Conservation (phyloP, 805 yeast species). For the Saturnispora ahearnii region DNA sequence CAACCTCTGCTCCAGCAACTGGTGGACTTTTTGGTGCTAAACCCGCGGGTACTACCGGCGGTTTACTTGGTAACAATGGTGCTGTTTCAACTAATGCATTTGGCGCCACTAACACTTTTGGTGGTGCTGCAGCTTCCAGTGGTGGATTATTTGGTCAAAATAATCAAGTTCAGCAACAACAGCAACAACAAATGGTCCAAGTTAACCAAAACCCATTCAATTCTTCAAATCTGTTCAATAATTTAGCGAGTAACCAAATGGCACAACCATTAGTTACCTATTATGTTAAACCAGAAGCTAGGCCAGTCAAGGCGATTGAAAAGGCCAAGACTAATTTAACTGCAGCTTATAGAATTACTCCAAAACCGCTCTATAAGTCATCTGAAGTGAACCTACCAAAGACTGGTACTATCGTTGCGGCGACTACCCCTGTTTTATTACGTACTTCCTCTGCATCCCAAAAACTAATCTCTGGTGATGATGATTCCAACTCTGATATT, state of each 20-base stretch:
- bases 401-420: constrained; percentile 20
- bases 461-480: constrained; percentile 2
- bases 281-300: constrained; percentile 42
- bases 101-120: constrained; percentile 27
- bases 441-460: constrained; percentile 1
- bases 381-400: constrained; percentile 17
- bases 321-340: constrained; percentile 55
- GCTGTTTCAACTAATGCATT: constrained; percentile 27
- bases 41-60: constrained; percentile 11
- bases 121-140: constrained; percentile 10
- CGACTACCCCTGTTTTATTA: constrained; percentile 14
- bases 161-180: constrained; percentile 14
- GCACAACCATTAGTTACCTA: constrained; percentile 31
- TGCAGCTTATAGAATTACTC: constrained; percentile 55
- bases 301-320: constrained; percentile 35
- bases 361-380: constrained; percentile 45
- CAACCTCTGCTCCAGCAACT: constrained; percentile 10
- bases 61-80: constrained; percentile 16
- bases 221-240: constrained; percentile 54
- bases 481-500: constrained; percentile 1
- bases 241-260: constrained; percentile 22
- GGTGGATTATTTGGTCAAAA: constrained; percentile 24
- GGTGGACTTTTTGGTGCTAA: constrained; percentile 13
- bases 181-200: constrained; percentile 22
- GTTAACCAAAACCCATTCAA: constrained; percentile 67